Base-by-base conservation (phyloP, 768 basidiomycete species). In the Boletus rubescentipes region DNA sequence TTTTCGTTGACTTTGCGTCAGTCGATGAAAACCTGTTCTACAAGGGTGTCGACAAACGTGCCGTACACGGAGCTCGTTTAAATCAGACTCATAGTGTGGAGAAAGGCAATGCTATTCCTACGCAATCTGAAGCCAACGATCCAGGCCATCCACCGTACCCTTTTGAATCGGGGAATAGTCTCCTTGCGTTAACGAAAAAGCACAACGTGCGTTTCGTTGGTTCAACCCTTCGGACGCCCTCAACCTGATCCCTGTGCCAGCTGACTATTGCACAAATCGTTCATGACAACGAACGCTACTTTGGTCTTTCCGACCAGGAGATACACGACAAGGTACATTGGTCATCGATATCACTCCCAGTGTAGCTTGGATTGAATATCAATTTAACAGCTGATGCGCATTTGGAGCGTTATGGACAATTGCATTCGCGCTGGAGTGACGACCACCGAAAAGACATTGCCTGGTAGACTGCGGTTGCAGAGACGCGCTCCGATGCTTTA, bases 21-120 rank as follows among this genome's bases (percentile, higher is more conserved):
- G 91, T 86, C 50, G 93, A 93, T 61, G 95, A 98, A 73, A 98
- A 98, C 66, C 67, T 97, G 57, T 98, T 91, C 68, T 98, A 97
- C 78, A 93, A 92, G 70, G 85, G 90, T 16, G 89, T 95, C 26
- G 84, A 94, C 70, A 93, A 95, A 72, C 75, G 77, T 49, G 77
- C 74, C 10, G 93, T 94, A 5, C 90, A 93, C 54, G 84, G 83
- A 15, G 87, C 93, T 32, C 81, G 95, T 35, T 74, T 91, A 40
- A 83, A 89, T 61, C 88, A 90, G 60, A 76, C 73, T 12, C 81
- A 83, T 61, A 76, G 72, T 21, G 58, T 76, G 8, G 75, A 78
- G 16, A 53, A 64, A 23, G 58, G 56, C 12, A 58, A 66, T 20
- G 20, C 38, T 10, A 36, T 43, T 29, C 53, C 63, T 51, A 47